phyloP scores from a whole-genome alignment of 78 protist genomes.

The Pelomyxa schiedti region DNA sequence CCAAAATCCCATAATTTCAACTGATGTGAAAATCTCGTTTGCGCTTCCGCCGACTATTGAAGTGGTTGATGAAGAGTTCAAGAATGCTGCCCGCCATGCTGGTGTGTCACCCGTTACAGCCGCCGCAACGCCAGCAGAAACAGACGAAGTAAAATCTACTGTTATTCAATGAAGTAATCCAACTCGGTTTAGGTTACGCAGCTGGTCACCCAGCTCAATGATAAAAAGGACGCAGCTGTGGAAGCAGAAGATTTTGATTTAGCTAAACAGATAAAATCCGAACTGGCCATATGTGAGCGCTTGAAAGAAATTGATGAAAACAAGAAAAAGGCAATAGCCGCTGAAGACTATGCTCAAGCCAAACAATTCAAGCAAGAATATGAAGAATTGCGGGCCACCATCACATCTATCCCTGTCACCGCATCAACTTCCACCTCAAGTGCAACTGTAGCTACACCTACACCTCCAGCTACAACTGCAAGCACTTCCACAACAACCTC shows the following conservation, averaged over 20 bases:
- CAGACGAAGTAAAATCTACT: not conserved
- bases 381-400: not conserved
- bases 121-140: not conserved
- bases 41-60: conserved; percentile 4
- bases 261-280: not conserved
- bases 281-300: not conserved
- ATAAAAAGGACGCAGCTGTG: not conserved
- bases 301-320: not conserved
- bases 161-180: not conserved
- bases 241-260: not conserved
- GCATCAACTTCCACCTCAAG: not conserved
- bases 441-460: not conserved
- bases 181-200: too few relatives aligned
- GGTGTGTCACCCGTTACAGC: not conserved
- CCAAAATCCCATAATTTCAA: conserved; percentile 33
- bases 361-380: not conserved
- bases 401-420: not conserved
- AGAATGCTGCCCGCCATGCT: not conserved
- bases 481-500: too few relatives aligned
- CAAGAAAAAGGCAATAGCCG: not conserved
- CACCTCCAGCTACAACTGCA: not conserved
- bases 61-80: not conserved
- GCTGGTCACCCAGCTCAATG: too few relatives aligned
- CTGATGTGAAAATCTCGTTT: conserved; percentile 21
- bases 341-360: not conserved